Evolutionary conservation across 352 stramenopile genomes (phyloP).

Genomic region (Globisporangium abappressorium): DNA sequence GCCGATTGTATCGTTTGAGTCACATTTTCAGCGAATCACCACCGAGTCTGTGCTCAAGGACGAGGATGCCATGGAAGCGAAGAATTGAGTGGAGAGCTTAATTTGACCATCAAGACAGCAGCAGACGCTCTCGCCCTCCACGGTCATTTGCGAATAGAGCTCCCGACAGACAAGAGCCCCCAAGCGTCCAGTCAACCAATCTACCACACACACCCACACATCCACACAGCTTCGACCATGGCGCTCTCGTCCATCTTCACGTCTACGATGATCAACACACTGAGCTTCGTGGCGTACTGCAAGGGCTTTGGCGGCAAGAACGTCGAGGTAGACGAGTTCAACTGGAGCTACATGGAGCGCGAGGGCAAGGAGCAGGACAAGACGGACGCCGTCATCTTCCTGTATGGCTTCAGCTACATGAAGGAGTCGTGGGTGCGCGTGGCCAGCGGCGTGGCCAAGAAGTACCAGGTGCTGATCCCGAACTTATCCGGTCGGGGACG

Average conservation of each 20-base stretch:
- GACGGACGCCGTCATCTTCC: conserved; percentile 60
- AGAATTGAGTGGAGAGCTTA: background rate
- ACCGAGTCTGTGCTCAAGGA: background rate
- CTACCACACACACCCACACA: background rate
- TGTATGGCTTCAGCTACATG: conserved; percentile 71
- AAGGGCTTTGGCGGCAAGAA: conserved; percentile 51
- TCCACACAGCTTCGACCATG: conserved; percentile 5
- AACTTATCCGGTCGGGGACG: conserved; percentile 64
- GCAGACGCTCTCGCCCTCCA: too few species aligned
- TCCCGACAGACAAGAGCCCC: background rate
- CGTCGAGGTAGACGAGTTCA: conserved; percentile 47
- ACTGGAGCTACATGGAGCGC: conserved; percentile 77
- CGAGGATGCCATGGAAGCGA: background rate
- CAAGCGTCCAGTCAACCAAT: background rate
- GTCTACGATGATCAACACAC: conserved; percentile 31
- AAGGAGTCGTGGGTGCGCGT: conserved; percentile 71
- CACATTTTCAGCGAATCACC: background rate
- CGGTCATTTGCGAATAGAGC: background rate
- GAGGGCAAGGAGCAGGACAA: conserved; percentile 25
- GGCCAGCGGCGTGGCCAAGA: conserved; percentile 47
- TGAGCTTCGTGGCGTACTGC: conserved; percentile 55
- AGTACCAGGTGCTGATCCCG: conserved; percentile 58
- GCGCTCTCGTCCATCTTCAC: conserved; percentile 23
- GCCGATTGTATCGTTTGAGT: background rate
- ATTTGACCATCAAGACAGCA: background rate